Base-by-base conservation (phyloP, 2,329 filamentous ascomycete genomes). In the Hortaea sp. region DNA sequence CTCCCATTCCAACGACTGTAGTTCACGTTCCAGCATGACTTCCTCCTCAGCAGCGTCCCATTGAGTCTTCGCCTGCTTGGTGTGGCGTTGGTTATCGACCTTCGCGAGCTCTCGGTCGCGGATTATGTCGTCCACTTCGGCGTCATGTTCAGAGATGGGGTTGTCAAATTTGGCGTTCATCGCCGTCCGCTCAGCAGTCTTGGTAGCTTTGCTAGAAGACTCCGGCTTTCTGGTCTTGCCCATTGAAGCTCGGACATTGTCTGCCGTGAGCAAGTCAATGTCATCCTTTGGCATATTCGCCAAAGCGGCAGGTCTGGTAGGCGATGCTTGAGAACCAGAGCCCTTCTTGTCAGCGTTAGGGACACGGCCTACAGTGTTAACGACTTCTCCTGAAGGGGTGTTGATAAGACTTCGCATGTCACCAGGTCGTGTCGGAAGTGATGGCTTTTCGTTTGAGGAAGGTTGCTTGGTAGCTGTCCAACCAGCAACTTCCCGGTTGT, bases 221-320 rank as follows among this genome's bases (percentile, higher is more conserved):
- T 4, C 3, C 4, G 2, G 9, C 5, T 35, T 30, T 46, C 38
- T 52, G 37, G 10, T 44, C 43, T 62, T 62, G n/a, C 65, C 64
- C 61, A 71, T 69, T 11, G 62, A 61, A 29, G 69, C 67, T 28
- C 69, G 64, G n/a, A 71, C 63, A 20, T 66, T 60, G 9, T 59
- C 61, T 4, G 68, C 66, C 41, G 61, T 70, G 29, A 72, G 54
- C 5, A 63, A 56, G 41, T 72, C 68, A 12, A 70, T 54, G 44
- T 70, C 66, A 38, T 67, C 52, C 27, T 63, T 50, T 1, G 65
- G 63, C 7, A 66, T 50, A 5, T 60, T 61, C 5, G 55, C 53
- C 5, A 69, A 55, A 7, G 59, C 59, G 40, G 13, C 7, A 40
- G 29, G 5, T 38, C 37, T 13, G 39, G 30, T 30, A 29, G 32